Percentiles rank a stretch among this genome's conserved stretches.
phyloP scores from a whole-genome alignment of 1,139 yeast species.

The Zygoascus hellenicus region DNA sequence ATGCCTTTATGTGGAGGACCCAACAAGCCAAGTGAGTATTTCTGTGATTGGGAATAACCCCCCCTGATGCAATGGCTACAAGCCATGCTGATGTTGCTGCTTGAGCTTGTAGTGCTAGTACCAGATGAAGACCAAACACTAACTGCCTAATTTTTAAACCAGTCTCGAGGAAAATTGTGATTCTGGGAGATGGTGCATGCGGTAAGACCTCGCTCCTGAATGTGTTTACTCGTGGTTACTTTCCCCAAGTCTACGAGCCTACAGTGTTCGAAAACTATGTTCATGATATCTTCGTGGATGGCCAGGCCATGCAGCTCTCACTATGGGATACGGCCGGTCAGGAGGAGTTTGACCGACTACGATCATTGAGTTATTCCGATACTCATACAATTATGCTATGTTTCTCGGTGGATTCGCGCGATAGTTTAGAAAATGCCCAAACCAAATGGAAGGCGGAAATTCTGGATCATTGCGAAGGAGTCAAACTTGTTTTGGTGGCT shows the following conservation, averaged over 20 bases:
- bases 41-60: background rate
- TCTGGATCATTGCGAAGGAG: conserved; percentile 95
- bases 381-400: conserved; percentile 97
- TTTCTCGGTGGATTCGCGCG: conserved; percentile 89
- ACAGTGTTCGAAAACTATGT: conserved; percentile 97
- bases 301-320: conserved; percentile 85
- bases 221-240: conserved; percentile 94
- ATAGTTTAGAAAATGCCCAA: conserved; percentile 90
- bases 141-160: conserved; percentile 8
- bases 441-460: conserved; percentile 96
- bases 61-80: background rate
- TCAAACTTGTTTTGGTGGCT: conserved; percentile 87
- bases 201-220: conserved; percentile 88
- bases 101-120: background rate
- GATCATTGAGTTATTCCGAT: conserved; percentile 87
- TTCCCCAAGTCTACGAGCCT: conserved; percentile 97
- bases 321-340: conserved; percentile 99
- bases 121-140: background rate
- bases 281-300: conserved; percentile 94
- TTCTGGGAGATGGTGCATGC: conserved; percentile 96
- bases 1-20: conserved; percentile 72
- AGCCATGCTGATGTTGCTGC: background rate
- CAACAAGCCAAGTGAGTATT: conserved; percentile 43
- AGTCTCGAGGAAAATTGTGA: conserved; percentile 88
- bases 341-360: conserved; percentile 90